Conservation (phyloP, 129 eudicot genomes). For the Tagetes erecta region DNA sequence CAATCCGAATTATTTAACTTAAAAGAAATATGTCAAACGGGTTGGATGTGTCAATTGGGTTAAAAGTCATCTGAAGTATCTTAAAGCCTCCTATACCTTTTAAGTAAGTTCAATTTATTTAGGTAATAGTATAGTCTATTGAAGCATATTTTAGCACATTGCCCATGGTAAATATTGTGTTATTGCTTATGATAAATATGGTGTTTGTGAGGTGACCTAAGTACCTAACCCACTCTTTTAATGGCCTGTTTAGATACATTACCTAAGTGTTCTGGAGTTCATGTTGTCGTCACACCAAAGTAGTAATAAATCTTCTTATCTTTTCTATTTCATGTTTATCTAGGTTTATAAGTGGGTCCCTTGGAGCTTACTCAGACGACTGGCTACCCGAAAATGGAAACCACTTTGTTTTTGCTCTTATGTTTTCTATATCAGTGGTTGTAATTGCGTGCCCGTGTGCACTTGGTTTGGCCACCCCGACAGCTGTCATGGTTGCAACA, state of each 20-base stretch:
- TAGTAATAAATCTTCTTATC: conserved; percentile 13
- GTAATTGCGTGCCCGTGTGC: conserved; percentile 99
- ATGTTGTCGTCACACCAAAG: conserved; percentile 8
- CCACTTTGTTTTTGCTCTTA: conserved; percentile 88
- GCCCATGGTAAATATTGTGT: not conserved
- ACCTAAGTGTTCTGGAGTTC: conserved; percentile 1
- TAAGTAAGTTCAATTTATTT: not conserved
- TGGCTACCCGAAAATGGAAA: conserved; percentile 91
- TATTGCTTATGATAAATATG: not conserved
- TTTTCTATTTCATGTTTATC: conserved; percentile 3
- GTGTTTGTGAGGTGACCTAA: not conserved
- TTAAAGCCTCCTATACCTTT: not conserved
- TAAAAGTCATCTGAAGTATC: not conserved
- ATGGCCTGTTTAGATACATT: not conserved
- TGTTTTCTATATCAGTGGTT: conserved; percentile 95
- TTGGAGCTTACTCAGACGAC: conserved; percentile 72
- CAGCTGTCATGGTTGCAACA: conserved; percentile 99
- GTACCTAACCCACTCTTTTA: not conserved
- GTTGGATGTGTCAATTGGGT: not conserved
- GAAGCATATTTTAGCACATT: not conserved
- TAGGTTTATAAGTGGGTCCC: conserved; percentile 82
- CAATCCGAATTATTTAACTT: not conserved
- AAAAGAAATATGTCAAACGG: not conserved
- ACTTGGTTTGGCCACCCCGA: conserved; percentile 98
- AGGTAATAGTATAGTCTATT: not conserved